Base-by-base conservation (phyloP, 2,329 filamentous ascomycete species). In the Lecanicillium sp. region DNA sequence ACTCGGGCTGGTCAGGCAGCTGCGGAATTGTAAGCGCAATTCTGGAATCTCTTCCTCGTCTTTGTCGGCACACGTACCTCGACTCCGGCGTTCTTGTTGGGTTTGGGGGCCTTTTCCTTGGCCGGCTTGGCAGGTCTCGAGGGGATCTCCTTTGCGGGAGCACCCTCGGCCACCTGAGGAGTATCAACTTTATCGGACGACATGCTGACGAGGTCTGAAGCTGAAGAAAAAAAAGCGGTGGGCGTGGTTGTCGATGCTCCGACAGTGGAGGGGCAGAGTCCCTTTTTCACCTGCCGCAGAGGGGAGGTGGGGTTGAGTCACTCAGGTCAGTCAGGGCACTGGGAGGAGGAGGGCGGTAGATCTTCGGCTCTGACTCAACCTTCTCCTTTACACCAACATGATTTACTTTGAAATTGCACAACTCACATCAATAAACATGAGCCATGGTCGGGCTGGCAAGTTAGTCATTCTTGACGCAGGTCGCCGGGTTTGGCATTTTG, bases 1-100 rank as follows among this genome's bases (percentile, higher is more conserved):
- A 95, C 43, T 82, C 78, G 41, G 89, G 83, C 64, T 71, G 50
- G 57, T 61, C 55, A 64, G 58, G 63, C 5, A 62, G 53, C 60
- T 63, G 2, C n/a, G 4, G 20, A 14, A 14, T 14, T 19, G 39
- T 58, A 38, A 57, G 46, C 38, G 25, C 50, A 44, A 14, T 14
- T 5, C n/a, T 6, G 19, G 29, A 37, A 25, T 51, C 51, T 54
- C 51, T 38, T 29, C 9, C 16, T 30, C 33, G 17, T 8, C 18
- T 9, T 20, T 18, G 20, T 16, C 16, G 19, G 17, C 4, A 27
- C 27, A 38, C 48, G 39, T 48, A 62, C 68, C 64, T 66, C 70
- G 44, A 80, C 68, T 33, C 69, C 63, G 42, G 78, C 65, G 45
- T 78, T 75, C 62, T 80, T 80, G 50, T 78, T 69, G 43, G 67